These are phyloP conservation scores for Teratosphaeria viscida DNA, from an alignment of 2,329 filamentous ascomycete genomes.

Conservation along the genomic window DNA sequence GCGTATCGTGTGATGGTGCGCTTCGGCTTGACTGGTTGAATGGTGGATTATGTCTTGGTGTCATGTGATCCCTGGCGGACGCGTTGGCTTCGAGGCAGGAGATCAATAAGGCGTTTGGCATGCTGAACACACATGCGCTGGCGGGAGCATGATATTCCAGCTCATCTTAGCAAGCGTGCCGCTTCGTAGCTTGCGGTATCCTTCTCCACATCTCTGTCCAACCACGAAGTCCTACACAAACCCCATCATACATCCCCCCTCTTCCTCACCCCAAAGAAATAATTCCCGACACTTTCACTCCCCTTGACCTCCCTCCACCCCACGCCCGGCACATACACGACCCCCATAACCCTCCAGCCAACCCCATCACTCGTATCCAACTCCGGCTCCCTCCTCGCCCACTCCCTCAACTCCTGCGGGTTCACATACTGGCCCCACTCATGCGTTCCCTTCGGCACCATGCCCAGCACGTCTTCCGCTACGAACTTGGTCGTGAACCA, in stretches of 20 bases:
- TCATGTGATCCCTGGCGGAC: no score
- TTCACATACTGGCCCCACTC: conserved; percentile 97
- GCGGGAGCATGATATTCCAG: no score
- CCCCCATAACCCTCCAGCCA: conserved; percentile 65
- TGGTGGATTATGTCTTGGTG: no score
- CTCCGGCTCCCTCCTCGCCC: conserved; percentile 33
- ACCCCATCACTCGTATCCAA: conserved; percentile 53
- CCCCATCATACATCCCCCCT: conserved; percentile 8
- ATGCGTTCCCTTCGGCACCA: conserved; percentile 88
- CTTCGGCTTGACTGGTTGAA: no score
- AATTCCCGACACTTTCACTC: conserved; percentile 83
- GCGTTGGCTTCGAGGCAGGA: no score
- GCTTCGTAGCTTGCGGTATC: no score
- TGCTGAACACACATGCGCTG: no score
- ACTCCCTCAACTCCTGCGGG: conserved; percentile 57
- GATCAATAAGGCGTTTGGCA: no score
- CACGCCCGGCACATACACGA: conserved; percentile 79
- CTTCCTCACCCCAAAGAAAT: conserved; percentile 80
- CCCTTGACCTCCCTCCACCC: conserved; percentile 79
- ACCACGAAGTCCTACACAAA: no score
- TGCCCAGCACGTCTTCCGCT: conserved; percentile 75
- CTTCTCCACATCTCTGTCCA: no score
- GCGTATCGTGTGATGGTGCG: no score
- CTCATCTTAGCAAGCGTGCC: no score
- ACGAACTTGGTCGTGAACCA: conserved; percentile 89